phyloP scores from a whole-genome alignment of 2,329 filamentous ascomycete genomes.

The Purpureocillium lavendulum region DNA sequence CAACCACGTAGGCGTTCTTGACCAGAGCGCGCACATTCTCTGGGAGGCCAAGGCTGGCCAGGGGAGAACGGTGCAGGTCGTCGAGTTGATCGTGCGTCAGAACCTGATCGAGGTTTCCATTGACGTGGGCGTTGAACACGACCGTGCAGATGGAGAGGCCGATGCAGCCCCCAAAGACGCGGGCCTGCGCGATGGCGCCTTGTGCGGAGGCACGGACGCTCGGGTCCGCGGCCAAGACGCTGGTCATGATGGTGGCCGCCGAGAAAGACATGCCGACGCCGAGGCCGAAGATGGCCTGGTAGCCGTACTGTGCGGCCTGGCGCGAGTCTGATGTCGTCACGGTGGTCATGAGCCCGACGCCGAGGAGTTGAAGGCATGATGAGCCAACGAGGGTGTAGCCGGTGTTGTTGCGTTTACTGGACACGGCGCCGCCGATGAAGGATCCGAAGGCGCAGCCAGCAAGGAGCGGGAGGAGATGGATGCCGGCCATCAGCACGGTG shows the following conservation, averaged over 20 bases:
- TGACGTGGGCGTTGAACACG: constrained; percentile 41
- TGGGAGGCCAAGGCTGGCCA: constrained; percentile 26
- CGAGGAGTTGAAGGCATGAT: constrained; percentile 42
- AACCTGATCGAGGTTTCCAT: constrained; percentile 23
- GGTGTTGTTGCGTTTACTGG: constrained; percentile 45
- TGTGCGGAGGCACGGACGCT: constrained; percentile 49
- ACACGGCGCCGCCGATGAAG: constrained; percentile 44
- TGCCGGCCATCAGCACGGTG: constrained; percentile 42
- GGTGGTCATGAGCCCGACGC: constrained; percentile 41
- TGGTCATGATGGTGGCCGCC: constrained; percentile 48
- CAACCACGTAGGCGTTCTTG: constrained; percentile 32
- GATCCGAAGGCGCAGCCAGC: constrained; percentile 48
- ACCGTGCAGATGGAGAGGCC: constrained; percentile 52
- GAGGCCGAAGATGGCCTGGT: constrained; percentile 47
- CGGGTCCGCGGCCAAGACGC: constrained; percentile 37
- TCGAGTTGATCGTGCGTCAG: constrained; percentile 29
- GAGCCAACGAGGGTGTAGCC: constrained; percentile 41
- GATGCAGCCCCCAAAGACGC: constrained; percentile 51
- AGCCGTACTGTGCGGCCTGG: constrained; percentile 40
- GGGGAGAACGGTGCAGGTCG: constrained; percentile 34
- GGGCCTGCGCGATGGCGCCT: constrained; percentile 50
- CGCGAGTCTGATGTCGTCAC: constrained; percentile 22
- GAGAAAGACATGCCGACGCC: constrained; percentile 52
- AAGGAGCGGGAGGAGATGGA: constrained; percentile 51
- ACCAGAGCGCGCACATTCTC: constrained; percentile 23